These are phyloP conservation scores for Globisporangium radiosum DNA, from an alignment of 352 stramenopile species.

Conservation along the genomic window DNA sequence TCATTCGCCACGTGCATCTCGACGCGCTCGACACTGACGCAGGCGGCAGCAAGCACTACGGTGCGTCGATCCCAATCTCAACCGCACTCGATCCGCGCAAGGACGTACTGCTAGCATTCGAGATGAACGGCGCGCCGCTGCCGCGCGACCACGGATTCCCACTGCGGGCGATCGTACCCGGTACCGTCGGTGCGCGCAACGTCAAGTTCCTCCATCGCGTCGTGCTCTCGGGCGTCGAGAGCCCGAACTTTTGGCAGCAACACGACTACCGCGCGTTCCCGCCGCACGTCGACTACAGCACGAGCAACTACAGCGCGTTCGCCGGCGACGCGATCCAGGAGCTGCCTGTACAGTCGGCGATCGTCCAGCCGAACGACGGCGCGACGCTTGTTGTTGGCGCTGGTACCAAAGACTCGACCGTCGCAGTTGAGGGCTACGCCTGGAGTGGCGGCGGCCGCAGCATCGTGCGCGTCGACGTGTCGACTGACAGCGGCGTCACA, in stretches of 20 bases:
- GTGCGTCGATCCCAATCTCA: conserved; percentile 73
- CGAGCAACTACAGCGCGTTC: conserved; percentile 77
- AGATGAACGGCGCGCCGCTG: conserved; percentile 89
- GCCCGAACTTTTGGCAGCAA: conserved; percentile 88
- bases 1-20: conserved; percentile 39
- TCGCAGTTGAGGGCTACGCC: conserved; percentile 90
- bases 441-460: conserved; percentile 93
- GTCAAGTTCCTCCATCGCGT: conserved; percentile 94
- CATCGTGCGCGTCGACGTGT: conserved; percentile 96
- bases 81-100: conserved; percentile 85
- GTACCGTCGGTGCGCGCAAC: conserved; percentile 82
- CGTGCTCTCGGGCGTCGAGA: conserved; percentile 65
- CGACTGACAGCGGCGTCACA: conserved; percentile 89
- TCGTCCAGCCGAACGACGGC: conserved; percentile 79
- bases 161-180: conserved; percentile 89
- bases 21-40: conserved; percentile 46
- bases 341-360: conserved; percentile 86
- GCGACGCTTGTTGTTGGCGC: conserved; percentile 30
- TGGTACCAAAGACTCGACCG: conserved; percentile 28
- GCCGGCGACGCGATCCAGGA: conserved; percentile 88
- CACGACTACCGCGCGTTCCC: conserved; percentile 90
- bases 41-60: conserved; percentile 35
- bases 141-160: conserved; percentile 93
- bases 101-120: conserved; percentile 92
- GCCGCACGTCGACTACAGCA: conserved; percentile 80